Conservation (phyloP, 306 rosid species). For the Cicer arietinum region DNA sequence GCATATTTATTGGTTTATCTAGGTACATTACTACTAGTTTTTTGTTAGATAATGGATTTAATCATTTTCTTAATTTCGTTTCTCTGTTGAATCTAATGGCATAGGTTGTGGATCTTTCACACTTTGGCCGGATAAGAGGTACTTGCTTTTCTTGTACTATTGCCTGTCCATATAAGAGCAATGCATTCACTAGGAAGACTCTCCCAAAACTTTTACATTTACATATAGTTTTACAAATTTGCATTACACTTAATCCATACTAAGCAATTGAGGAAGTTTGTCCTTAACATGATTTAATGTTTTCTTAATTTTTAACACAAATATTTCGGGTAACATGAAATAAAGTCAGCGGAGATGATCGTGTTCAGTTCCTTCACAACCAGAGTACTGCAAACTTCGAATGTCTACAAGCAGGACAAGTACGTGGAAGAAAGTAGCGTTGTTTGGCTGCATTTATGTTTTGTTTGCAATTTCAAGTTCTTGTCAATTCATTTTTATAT, state of each 20-base stretch:
- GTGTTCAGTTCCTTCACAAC: constrained; percentile 91
- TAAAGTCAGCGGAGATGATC: constrained; percentile 91
- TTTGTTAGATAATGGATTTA: constrained; percentile 7
- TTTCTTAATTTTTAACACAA: constrained; percentile 25
- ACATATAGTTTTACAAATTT: constrained; percentile 1
- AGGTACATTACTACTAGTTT: neutral
- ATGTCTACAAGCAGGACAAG: constrained; percentile 74
- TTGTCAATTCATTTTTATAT: constrained; percentile 52
- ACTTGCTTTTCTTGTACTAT: constrained; percentile 40
- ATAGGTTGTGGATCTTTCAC: constrained; percentile 95
- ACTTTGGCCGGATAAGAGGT: constrained; percentile 96
- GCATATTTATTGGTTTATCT: constrained; percentile 29
- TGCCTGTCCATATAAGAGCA: constrained; percentile 7
- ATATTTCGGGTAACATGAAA: constrained; percentile 39
- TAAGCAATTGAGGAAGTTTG: neutral
- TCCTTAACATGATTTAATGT: constrained; percentile 27
- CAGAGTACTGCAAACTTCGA: constrained; percentile 94
- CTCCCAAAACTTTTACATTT: neutral
- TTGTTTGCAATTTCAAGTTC: constrained; percentile 35
- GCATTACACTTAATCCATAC: neutral
- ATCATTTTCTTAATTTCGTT: constrained; percentile 31
- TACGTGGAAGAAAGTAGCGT: constrained; percentile 50
- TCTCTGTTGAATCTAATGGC: constrained; percentile 37
- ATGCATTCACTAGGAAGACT: neutral
- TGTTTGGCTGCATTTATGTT: constrained; percentile 42